Base-by-base conservation (phyloP, 1,284 basidiomycete species). In the Cystobasidium pallidum region DNA sequence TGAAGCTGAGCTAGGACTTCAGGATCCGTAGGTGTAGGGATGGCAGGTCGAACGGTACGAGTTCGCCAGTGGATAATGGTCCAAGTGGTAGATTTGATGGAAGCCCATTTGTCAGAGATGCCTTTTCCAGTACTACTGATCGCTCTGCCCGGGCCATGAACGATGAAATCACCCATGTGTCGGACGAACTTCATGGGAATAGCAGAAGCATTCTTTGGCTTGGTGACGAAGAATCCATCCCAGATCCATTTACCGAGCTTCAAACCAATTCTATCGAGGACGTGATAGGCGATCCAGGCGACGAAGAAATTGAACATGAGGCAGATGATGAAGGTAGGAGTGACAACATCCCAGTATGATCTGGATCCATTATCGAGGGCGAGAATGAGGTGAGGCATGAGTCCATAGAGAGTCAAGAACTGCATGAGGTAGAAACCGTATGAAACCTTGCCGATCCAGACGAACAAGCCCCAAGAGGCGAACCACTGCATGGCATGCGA, bases 341-440 rank as follows among this genome's bases (percentile, higher is more conserved):
- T 79, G 76, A 82, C 80, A 72, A 79, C 77, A 75, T 78, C 78
- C 81, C 81, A 82, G 78, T 80, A 82, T 47, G 76, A 76, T 39
- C 77, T 74, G 19, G 78, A 78, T 2, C 74, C 71, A 66, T 76
- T 76, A 74, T 76, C 75, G 75, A 81, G 81, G 76, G 80, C 74
- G 62, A 82, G 77, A 68, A 81, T 75, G 67, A 82, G 66, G 67
- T 79, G 78, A 15, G 81, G 81, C 80, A 82, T 81, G 75, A 82
- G 74, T 59, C 78, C 78, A 73, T 82, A 82, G 62, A 82, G 77
- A 67, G 80, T 79, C 67, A 81, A 78, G 80, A 81, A 82, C 77
- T 82, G 81, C 77, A 81, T 81, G 43, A 82, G 78, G 76, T 82
- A 82, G 78, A 82, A 82, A 11, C 81, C 81, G 74, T 81, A 81